These are phyloP conservation scores for Henckelia pumila DNA, from an alignment of 257 asterid species.

Conservation along the genomic window DNA sequence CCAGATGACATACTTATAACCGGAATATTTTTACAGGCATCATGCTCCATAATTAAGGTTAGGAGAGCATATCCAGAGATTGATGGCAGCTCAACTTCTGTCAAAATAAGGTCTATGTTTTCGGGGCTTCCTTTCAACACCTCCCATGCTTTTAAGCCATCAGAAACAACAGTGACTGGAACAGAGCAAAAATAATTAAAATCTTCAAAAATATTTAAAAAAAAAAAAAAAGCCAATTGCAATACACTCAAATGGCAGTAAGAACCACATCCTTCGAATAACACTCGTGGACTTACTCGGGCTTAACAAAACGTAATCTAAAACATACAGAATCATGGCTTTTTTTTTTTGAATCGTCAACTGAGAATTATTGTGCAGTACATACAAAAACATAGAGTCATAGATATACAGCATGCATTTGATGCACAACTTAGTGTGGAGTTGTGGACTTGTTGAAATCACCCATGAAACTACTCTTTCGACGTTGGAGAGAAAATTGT, in stretches of 20 bases:
- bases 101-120: constrained; percentile 68
- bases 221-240: neutral
- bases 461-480: neutral
- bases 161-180: constrained; percentile 76
- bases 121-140: constrained; percentile 55
- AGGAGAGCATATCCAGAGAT: constrained; percentile 90
- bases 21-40: constrained; percentile 76
- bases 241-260: neutral
- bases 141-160: constrained; percentile 92
- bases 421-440: neutral
- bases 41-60: constrained; percentile 77
- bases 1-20: constrained; percentile 65
- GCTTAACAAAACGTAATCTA: constrained; percentile 2
- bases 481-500: no score
- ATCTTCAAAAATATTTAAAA: neutral
- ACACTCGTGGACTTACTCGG: neutral
- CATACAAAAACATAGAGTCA: neutral
- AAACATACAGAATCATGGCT: neutral
- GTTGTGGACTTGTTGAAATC: neutral
- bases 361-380: neutral
- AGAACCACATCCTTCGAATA: neutral
- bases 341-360: neutral
- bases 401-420: no score
- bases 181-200: neutral
- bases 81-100: constrained; percentile 79